These are phyloP conservation scores for Phymatotrichopsis omnivora DNA, from an alignment of 2,329 filamentous ascomycete genomes.

Conservation along the genomic window DNA sequence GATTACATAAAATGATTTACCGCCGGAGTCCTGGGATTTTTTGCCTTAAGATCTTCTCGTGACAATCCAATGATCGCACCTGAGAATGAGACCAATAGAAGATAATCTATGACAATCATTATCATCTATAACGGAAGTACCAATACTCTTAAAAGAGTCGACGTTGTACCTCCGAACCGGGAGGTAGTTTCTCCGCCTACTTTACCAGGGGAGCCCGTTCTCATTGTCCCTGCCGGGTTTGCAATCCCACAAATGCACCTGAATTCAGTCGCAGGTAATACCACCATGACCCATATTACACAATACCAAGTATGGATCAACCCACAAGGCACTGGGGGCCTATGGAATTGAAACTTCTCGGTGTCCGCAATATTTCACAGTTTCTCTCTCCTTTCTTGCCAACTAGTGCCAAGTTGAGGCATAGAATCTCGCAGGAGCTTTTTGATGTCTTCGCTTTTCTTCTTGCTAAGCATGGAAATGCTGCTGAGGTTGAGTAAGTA, in stretches of 20 bases:
- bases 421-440: slow-evolving; percentile 9
- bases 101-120: slow-evolving; percentile 5
- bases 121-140: slow-evolving; percentile 8
- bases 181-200: no score
- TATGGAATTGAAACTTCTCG: slow-evolving; percentile 2
- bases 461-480: neutral
- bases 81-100: slow-evolving; percentile 6
- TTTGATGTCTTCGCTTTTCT: neutral
- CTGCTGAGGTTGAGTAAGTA: slow-evolving; percentile 12
- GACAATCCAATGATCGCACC: slow-evolving; percentile 5
- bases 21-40: no score
- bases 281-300: slow-evolving; percentile 7
- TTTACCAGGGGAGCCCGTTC: no score
- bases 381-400: slow-evolving; percentile 3
- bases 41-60: neutral
- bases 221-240: neutral
- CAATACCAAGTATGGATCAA: slow-evolving; percentile 14
- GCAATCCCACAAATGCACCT: slow-evolving; percentile 4
- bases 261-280: slow-evolving; percentile 6
- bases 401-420: slow-evolving; percentile 1
- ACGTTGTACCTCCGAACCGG: slow-evolving; percentile 1
- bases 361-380: slow-evolving; percentile 7
- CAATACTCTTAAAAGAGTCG: slow-evolving; percentile 4
- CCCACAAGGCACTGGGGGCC: neutral
- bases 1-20: neutral